Evolutionary conservation across 768 basidiomycete species (phyloP).

Genomic region (Leccinum rimulosum): DNA sequence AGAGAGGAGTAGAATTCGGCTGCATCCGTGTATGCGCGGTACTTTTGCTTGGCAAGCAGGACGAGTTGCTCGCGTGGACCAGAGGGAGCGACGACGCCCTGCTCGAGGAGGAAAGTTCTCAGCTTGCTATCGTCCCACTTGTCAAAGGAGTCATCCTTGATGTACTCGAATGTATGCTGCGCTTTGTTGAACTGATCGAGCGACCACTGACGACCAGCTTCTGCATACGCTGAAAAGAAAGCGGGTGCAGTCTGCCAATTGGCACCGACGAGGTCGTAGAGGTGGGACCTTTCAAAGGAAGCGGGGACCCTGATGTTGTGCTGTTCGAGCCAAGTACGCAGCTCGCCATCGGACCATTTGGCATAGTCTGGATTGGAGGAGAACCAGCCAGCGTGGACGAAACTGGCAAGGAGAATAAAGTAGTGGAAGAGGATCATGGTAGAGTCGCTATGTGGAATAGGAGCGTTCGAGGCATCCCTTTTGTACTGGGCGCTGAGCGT

Average conservation of each 20-base stretch:
- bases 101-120: slow-evolving; percentile 79
- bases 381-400: slow-evolving; percentile 52
- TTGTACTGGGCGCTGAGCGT: slow-evolving; percentile 3
- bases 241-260: slow-evolving; percentile 49
- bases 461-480: background rate
- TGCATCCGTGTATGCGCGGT: slow-evolving; percentile 56
- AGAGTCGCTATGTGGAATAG: background rate
- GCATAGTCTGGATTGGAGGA: slow-evolving; percentile 38
- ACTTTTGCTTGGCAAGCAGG: slow-evolving; percentile 71
- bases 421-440: slow-evolving; percentile 16
- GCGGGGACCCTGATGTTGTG: slow-evolving; percentile 58
- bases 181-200: slow-evolving; percentile 61
- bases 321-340: slow-evolving; percentile 66
- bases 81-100: slow-evolving; percentile 81
- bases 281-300: slow-evolving; percentile 39
- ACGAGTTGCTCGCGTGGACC: slow-evolving; percentile 79
- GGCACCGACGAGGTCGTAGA: slow-evolving; percentile 50
- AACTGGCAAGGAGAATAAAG: slow-evolving; percentile 33
- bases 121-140: slow-evolving; percentile 83
- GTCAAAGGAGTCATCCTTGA: slow-evolving; percentile 66
- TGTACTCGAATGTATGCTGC: slow-evolving; percentile 57
- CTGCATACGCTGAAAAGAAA: slow-evolving; percentile 34
- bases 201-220: slow-evolving; percentile 46
- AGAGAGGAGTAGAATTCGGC: slow-evolving; percentile 53
- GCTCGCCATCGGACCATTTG: slow-evolving; percentile 62